Evolutionary conservation across 2,329 filamentous ascomycete genomes (phyloP).

Genomic region (Cryphonectria naterciae): DNA sequence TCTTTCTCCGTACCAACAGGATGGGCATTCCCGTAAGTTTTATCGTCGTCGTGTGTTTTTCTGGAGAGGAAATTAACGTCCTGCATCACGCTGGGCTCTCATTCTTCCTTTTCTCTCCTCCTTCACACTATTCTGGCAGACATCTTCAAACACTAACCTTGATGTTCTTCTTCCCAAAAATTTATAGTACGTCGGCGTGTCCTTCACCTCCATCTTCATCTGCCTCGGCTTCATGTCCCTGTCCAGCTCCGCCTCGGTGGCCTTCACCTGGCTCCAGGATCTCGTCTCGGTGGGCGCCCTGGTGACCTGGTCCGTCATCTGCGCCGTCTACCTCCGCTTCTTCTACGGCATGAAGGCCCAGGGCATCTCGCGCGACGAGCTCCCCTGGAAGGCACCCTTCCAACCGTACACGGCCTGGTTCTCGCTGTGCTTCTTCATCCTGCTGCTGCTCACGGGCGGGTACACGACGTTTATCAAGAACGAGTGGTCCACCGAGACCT

Average conservation of each 20-base stretch:
- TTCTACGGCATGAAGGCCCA: conserved; percentile 36
- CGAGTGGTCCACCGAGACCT: conserved; percentile 33
- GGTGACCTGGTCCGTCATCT: conserved; percentile 39
- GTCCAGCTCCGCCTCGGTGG: conserved; percentile 18
- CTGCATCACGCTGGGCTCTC: background rate
- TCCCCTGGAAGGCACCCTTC: conserved; percentile 12
- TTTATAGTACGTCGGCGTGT: conserved; percentile 7
- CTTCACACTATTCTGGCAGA: background rate
- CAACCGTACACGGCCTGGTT: conserved; percentile 23
- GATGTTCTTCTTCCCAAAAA: conserved; percentile 28
- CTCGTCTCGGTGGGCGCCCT: conserved; percentile 38
- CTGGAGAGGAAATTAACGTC: background rate
- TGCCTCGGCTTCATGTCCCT: conserved; percentile 23
- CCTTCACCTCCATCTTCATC: conserved; percentile 12
- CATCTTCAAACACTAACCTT: conserved; percentile 24
- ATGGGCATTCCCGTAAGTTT: conserved; percentile 43
- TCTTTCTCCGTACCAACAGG: conserved; percentile 55
- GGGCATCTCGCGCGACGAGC: conserved; percentile 27
- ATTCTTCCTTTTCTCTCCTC: conserved; percentile 11
- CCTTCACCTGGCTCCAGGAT: conserved; percentile 34
- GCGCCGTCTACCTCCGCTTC: conserved; percentile 37
- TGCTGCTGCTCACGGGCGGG: conserved; percentile 23
- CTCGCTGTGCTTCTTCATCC: conserved; percentile 11
- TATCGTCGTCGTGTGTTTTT: background rate
- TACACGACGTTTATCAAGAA: conserved; percentile 21